Conservation (phyloP, 176 grass and related monocot genomes). For the Oryza punctata region DNA sequence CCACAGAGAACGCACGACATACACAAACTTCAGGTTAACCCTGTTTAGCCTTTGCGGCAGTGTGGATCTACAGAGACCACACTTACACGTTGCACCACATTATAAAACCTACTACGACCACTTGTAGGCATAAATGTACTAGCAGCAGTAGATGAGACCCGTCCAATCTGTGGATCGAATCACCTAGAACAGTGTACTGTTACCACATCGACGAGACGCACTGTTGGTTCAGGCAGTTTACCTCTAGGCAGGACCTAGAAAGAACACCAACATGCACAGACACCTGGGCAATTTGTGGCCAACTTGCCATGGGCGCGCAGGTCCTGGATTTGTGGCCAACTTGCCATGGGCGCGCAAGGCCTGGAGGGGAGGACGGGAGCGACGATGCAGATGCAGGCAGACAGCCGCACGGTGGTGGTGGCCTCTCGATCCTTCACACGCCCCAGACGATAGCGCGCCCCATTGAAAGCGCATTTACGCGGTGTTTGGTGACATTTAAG, state of each 20-base stretch:
- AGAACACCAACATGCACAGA: not conserved
- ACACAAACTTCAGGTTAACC: not conserved
- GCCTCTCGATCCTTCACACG: not conserved
- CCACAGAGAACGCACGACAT: not conserved
- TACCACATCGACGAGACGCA: not conserved
- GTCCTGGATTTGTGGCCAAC: not conserved
- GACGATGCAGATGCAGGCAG: not conserved
- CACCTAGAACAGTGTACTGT: not conserved
- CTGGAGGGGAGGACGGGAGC: too few species aligned
- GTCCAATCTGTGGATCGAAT: not conserved
- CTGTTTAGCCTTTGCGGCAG: not conserved
- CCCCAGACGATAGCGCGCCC: not conserved
- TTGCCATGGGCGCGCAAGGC: not conserved
- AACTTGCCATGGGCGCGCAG: not conserved
- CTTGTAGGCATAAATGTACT: not conserved
- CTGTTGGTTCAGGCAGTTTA: not conserved
- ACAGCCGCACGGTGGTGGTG: not conserved
- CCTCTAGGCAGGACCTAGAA: not conserved
- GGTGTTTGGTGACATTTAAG: constrained; percentile 28
- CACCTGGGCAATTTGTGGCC: not conserved
- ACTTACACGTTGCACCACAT: not conserved
- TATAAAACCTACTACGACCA: not conserved
- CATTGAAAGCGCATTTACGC: constrained; percentile 38
- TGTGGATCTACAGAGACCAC: not conserved
- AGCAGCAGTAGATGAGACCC: not conserved